Conservation (phyloP, 192 early-diverging fungal species). For the Coemansia aciculifera region DNA sequence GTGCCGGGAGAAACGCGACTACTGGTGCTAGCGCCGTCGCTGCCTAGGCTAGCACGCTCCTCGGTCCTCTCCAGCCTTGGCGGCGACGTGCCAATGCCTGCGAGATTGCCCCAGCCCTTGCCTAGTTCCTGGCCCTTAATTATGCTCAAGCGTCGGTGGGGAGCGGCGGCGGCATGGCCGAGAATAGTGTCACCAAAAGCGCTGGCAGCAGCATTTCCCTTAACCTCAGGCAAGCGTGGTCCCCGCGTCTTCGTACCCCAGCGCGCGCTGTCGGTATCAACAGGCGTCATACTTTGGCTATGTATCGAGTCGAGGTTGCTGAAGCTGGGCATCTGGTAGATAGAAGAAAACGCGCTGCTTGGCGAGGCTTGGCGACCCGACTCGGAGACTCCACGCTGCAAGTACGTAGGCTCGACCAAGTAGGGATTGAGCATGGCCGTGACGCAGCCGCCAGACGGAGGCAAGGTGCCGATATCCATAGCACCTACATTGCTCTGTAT, state of each 20-base stretch:
- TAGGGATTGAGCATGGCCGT: conserved; percentile 14
- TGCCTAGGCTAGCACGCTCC: neutral
- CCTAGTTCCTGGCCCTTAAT: conserved; percentile 36
- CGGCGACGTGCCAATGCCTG: neutral
- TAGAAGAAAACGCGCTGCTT: conserved; percentile 8
- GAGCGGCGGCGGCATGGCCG: neutral
- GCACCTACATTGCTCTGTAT: conserved; percentile 7
- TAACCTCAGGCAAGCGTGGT: neutral
- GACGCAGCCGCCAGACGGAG: conserved; percentile 11
- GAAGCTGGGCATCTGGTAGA: conserved; percentile 27
- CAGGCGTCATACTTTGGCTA: neutral
- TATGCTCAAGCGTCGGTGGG: conserved; percentile 36
- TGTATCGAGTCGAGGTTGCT: neutral
- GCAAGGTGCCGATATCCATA: neutral
- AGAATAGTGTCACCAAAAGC: neutral
- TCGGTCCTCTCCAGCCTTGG: neutral
- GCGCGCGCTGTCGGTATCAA: neutral
- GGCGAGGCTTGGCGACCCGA: conserved; percentile 30
- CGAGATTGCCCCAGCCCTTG: neutral
- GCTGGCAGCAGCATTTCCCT: neutral
- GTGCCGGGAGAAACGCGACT: neutral
- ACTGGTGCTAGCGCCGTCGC: neutral
- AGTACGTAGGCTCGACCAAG: conserved; percentile 27
- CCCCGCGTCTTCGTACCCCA: neutral
- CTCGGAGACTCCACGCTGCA: conserved; percentile 45